Conservation (phyloP, 768 basidiomycete genomes). For the Royoungia palumana region DNA sequence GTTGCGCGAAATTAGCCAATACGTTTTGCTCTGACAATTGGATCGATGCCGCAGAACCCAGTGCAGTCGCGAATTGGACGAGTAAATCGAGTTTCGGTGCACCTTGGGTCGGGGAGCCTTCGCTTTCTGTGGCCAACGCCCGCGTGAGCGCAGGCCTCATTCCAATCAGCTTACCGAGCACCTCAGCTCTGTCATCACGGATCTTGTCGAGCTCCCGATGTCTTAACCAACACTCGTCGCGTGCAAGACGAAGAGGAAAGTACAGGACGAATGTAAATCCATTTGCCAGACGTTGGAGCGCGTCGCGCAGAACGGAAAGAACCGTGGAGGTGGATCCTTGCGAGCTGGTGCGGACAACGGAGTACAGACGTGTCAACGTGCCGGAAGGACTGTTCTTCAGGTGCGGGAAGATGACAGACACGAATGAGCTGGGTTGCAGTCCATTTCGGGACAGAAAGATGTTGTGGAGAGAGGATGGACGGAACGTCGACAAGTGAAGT, state of each 20-base stretch:
- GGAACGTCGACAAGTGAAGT: slow-evolving; percentile 44
- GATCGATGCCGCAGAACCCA: slow-evolving; percentile 18
- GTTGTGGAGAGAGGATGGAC: slow-evolving; percentile 44
- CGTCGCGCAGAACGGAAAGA: slow-evolving; percentile 6
- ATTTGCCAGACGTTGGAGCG: slow-evolving; percentile 11
- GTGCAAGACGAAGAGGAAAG: slow-evolving; percentile 59
- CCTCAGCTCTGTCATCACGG: slow-evolving; percentile 64
- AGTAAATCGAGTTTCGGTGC: slow-evolving; percentile 13
- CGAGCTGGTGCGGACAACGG: slow-evolving; percentile 5
- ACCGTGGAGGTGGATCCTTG: slow-evolving; percentile 7
- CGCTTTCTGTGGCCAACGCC: slow-evolving; percentile 24
- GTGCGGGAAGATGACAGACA: slow-evolving; percentile 66
- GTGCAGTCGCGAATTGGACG: slow-evolving; percentile 19
- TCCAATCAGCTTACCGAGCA: slow-evolving; percentile 59
- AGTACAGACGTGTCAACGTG: slow-evolving; percentile 15
- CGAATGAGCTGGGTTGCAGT: slow-evolving; percentile 49
- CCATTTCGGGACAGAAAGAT: slow-evolving; percentile 46
- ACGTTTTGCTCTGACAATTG: slow-evolving; percentile 10
- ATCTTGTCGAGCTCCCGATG: slow-evolving; percentile 56
- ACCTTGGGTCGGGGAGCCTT: neutral
- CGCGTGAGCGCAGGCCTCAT: slow-evolving; percentile 46
- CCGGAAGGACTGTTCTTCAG: slow-evolving; percentile 35
- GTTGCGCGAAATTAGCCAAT: slow-evolving; percentile 11
- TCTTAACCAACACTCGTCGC: slow-evolving; percentile 66
- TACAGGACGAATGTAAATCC: slow-evolving; percentile 12